Base-by-base conservation (phyloP, 169 alveolate genomes). In the Plasmodium cynomolgi region DNA sequence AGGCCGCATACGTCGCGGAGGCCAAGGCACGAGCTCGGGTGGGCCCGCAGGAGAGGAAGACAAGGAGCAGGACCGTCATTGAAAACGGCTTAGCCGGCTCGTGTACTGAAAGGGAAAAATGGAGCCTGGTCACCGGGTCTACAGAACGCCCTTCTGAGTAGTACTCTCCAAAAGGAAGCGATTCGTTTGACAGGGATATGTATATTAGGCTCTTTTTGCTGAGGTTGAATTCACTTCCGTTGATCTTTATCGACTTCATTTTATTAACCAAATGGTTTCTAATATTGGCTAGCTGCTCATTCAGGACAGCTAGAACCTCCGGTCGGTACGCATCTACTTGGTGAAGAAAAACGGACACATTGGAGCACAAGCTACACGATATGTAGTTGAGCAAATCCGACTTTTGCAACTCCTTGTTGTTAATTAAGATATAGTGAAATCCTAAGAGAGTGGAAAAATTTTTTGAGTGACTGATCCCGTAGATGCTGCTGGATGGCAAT, bases 371-470 rank as follows among this genome's bases (percentile, higher is more conserved):
- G 29, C 83, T 71, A 23, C 93, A 86, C 13, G 93, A 75, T 50
- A 86, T 31, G 62, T 29, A 86, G 34, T 86, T 86, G 13, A 75
- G 20, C 3, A 86, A 20, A 0, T 86, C 75, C 3, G 26, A n/a
- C 29, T 34, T 44, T 1, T 54, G 2, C n/a, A 86, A 2, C 39
- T 68, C 37, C 13, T 50, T 75, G 31, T 86, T 20, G 72, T 86
- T 86, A n/a, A 86, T 86, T 37, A 86, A 26, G 31, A 77, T 50
- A 31, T 50, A 75, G 20, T 86, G 84, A 86, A 75, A 86, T 3
- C 93, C 93, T 77, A 86, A 7, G n/a, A 86, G 81, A 34, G 41
- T 41, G 13, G 93, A 86, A 54, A 86, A 86, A 71, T 86, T 75
- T 54, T 77, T 74, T 11, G 82, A 50, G 71, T 54, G 41, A 34